phyloP scores from a whole-genome alignment of 495 filamentous ascomycete species.

The Tetracladium marchalianum region DNA sequence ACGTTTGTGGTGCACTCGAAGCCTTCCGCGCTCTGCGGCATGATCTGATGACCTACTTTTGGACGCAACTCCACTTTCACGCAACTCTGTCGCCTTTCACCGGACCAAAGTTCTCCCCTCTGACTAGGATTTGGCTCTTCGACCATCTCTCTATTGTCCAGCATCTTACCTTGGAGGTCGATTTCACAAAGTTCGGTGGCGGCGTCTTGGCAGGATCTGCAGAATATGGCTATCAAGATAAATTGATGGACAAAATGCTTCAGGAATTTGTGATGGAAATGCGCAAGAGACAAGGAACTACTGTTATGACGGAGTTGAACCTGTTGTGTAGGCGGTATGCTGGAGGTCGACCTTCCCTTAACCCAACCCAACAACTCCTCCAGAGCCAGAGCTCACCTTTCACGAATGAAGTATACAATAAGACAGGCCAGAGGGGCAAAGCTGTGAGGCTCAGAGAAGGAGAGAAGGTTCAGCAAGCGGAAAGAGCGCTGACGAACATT shows the following conservation, averaged over 20 bases:
- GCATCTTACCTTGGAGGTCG: constrained; percentile 16
- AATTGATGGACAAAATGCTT: constrained; percentile 4
- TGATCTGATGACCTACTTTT: constrained; percentile 19
- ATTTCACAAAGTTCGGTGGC: constrained; percentile 17
- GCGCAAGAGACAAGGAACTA: not conserved
- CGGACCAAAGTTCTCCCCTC: constrained; percentile 13
- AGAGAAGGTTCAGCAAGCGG: too few species aligned
- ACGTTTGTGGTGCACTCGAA: constrained; percentile 11
- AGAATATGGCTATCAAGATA: constrained; percentile 1
- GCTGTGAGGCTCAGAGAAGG: too few species aligned
- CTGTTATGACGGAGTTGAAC: constrained; percentile 9
- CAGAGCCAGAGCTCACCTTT: too few species aligned
- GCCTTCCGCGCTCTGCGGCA: constrained; percentile 6
- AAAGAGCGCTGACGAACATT: too few species aligned
- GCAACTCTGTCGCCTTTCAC: constrained; percentile 12
- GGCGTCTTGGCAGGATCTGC: constrained; percentile 1
- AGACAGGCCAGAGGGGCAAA: too few species aligned
- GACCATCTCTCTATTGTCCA: constrained; percentile 9
- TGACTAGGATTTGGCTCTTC: constrained; percentile 13
- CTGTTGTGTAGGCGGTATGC: constrained; percentile 12
- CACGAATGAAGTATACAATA: too few species aligned
- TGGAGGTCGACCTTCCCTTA: not conserved
- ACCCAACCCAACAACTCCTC: too few species aligned
- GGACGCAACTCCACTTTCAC: constrained; percentile 18
- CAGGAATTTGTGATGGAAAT: constrained; percentile 3